Evolutionary conservation across 805 yeast genomes (phyloP), one percentile per base, ranked within the genome.

Genomic region (Brettanomyces anomalus): DNA sequence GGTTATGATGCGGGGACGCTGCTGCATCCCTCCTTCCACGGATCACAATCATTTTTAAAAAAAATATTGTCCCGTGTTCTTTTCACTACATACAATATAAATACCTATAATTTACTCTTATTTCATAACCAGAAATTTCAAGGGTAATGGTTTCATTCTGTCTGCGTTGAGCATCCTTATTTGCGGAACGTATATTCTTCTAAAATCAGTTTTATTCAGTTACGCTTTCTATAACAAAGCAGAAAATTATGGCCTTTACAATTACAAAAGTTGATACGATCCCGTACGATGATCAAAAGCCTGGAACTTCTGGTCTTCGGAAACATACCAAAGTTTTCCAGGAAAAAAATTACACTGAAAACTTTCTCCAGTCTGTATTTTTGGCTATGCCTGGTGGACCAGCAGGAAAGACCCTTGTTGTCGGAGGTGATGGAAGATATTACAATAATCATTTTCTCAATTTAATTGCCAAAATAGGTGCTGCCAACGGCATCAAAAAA

Each of bases 391-490:
- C 97, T 17, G 96, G 90, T 62, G 97, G 97, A 24, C 66, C 80
- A 6, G 43, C 74, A 43, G 83, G 68, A 45, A 71, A 96, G 4
- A 77, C 83, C 3, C 68, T 90, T 46, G 97, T 89, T 1, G 80
- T 90, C 50, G 98, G 98, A 46, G 98, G 98, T 46, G 98, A 90
- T 61, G 97, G 97, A 37, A 80, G 98, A 54, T 90, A 71, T 71
- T 93, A 87, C 70, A 89, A 89, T 60, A 83, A 77, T 52, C 73
- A 70, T 37, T 89, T 88, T 34, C 76, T 93, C 54, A 85, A 87
- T 59, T 66, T 81, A 58, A 90, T 90, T 55, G 83, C 86, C 31
- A 66, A 78, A 52, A 85, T 90, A 42, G 82, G 85, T 46, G 94
- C 95, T 28, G 98, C 90, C 38, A 90, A 90, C 59, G 95, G 95